Conservation (phyloP, 2,329 filamentous ascomycete species). For the Botryotinia globosa region DNA sequence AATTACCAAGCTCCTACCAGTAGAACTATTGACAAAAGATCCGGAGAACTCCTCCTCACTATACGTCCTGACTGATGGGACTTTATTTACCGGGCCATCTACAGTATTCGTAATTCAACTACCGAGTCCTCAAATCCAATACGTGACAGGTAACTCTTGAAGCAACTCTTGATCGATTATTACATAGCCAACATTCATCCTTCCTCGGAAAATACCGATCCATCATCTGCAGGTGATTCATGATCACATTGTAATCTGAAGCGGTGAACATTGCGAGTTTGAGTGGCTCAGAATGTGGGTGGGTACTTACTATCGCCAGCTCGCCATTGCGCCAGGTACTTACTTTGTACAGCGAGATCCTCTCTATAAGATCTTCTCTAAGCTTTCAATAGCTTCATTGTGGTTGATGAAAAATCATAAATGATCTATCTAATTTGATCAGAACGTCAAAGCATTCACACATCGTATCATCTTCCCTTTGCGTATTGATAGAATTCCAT, state of each 20-base stretch:
- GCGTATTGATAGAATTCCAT: neutral
- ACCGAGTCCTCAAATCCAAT: neutral
- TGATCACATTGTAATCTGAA: neutral
- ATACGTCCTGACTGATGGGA: neutral
- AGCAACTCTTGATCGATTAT: neutral
- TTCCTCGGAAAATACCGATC: neutral
- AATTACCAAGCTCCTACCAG: no score
- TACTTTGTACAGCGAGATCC: no score
- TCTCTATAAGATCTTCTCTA: no score
- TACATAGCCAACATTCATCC: neutral
- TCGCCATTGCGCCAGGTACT: neutral
- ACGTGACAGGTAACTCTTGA: neutral
- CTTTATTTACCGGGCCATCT: neutral
- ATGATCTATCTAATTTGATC: neutral
- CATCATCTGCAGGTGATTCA: no score
- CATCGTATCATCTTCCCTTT: neutral
- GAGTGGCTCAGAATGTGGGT: neutral
- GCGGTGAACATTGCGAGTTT: neutral
- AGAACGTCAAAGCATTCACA: neutral
- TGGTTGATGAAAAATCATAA: neutral
- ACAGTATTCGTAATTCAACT: neutral
- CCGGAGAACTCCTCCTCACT: neutral
- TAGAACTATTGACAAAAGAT: neutral
- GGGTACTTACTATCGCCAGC: neutral
- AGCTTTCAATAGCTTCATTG: neutral